These are phyloP conservation scores for Amaranthus cruentus DNA, from an alignment of 148 eudicot species.

Conservation along the genomic window DNA sequence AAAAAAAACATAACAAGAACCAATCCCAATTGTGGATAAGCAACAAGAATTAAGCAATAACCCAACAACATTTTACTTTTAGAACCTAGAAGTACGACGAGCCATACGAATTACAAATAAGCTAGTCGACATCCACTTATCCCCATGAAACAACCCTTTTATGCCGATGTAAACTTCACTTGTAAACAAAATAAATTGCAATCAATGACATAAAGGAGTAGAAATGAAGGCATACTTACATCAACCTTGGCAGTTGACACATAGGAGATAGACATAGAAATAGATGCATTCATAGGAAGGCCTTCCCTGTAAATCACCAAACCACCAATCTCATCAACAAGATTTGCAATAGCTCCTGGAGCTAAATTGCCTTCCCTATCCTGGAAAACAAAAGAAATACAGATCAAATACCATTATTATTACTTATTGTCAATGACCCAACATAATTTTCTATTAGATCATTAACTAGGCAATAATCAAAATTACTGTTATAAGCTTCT, in stretches of 20 bases:
- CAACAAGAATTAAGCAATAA: neutral
- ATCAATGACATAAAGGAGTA: neutral
- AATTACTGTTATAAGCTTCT: too few relatives aligned
- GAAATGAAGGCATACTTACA: slow-evolving; percentile 38
- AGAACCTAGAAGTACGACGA: neutral
- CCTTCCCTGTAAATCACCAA: slow-evolving; percentile 41
- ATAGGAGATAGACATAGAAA: slow-evolving; percentile 68
- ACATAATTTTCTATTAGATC: neutral
- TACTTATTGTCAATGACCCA: neutral
- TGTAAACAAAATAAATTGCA: neutral
- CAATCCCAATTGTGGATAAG: neutral
- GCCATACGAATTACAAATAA: neutral
- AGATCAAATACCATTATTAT: neutral
- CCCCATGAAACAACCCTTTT: neutral
- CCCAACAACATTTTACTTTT: neutral
- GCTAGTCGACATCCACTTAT: too few relatives aligned
- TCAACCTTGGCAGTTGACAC: slow-evolving; percentile 56
- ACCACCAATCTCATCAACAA: slow-evolving; percentile 69
- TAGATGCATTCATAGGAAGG: slow-evolving; percentile 61
- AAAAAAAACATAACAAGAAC: too few relatives aligned
- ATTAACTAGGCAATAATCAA: too few relatives aligned
- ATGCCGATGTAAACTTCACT: neutral
- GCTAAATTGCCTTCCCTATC: slow-evolving; percentile 50
- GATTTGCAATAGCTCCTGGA: slow-evolving; percentile 63
- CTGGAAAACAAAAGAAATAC: slow-evolving; percentile 22